Percentiles rank a stretch among this genome's conserved stretches.
These are phyloP conservation scores for Raphanus sativus DNA, from an alignment of 345 rosid species.

Conservation along the genomic window DNA sequence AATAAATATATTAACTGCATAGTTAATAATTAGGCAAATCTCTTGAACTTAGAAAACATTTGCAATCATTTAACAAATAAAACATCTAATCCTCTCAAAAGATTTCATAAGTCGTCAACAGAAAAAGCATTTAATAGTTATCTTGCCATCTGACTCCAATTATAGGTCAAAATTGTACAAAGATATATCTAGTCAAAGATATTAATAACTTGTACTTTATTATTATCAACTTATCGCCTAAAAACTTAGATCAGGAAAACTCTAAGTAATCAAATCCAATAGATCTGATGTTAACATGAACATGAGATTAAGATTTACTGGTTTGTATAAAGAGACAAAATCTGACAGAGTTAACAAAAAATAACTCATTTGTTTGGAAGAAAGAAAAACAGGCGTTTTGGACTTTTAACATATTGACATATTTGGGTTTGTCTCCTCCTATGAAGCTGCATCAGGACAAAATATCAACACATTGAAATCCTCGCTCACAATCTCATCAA, in stretches of 20 bases:
- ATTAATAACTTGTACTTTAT: slow-evolving; percentile 10
- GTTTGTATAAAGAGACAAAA: background rate
- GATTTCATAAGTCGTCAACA: background rate
- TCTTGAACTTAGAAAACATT: slow-evolving; percentile 14
- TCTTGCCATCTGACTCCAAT: background rate
- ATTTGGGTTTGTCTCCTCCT: too few species aligned
- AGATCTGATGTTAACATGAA: background rate
- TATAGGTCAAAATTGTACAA: slow-evolving; percentile 22
- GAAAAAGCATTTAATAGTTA: background rate
- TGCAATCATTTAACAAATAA: background rate
- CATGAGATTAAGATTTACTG: background rate
- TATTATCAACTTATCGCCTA: slow-evolving; percentile 15
- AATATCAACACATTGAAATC: too few species aligned
- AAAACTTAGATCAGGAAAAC: background rate
- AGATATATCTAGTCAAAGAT: slow-evolving; percentile 8
- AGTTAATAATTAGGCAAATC: slow-evolving; percentile 1
- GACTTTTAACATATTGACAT: too few species aligned
- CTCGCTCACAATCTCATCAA: too few species aligned
- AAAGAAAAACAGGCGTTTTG: background rate
- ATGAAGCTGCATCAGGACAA: too few species aligned
- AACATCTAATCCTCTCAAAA: background rate
- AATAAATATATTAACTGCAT: background rate
- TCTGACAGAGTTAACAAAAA: background rate
- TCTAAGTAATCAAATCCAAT: background rate
- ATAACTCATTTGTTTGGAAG: background rate